Conservation (phyloP, 108 stramenopile species). For the Cylindrotheca closterium region DNA sequence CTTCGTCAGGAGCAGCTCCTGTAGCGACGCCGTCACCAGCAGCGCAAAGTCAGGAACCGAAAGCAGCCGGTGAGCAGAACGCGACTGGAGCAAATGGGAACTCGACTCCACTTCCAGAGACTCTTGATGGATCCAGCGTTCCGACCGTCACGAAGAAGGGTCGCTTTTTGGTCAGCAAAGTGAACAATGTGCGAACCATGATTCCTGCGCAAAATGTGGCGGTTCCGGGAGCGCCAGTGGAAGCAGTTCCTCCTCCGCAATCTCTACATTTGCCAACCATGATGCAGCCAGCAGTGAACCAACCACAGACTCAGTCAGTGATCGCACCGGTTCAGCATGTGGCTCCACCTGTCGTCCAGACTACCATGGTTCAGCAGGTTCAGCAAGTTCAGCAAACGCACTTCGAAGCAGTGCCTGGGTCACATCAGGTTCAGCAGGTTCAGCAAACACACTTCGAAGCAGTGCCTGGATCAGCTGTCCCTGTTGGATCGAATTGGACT, state of each 20-base stretch:
- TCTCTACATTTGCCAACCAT: background rate
- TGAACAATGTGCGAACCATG: conserved; percentile 23
- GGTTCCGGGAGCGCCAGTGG: background rate
- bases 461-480: too few relatives aligned
- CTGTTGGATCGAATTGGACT: too few relatives aligned
- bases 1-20: background rate
- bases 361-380: too few relatives aligned
- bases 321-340: too few relatives aligned
- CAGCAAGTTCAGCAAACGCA: too few relatives aligned
- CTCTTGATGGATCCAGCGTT: conserved; percentile 23
- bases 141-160: conserved; percentile 49
- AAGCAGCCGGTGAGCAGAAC: conserved; percentile 6
- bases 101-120: conserved; percentile 9
- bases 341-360: too few relatives aligned
- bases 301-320: background rate
- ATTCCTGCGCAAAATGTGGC: conserved; percentile 3
- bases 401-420: too few relatives aligned
- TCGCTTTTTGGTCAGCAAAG: conserved; percentile 41
- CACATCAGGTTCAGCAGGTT: too few relatives aligned
- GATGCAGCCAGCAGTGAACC: background rate
- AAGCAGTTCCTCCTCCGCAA: background rate
- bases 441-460: too few relatives aligned
- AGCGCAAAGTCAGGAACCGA: conserved; percentile 8
- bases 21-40: background rate
- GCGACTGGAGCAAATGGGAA: background rate